Percentiles rank a stretch among this genome's conserved stretches.
phyloP scores from a whole-genome alignment of 2,329 filamentous ascomycete species.

The Cladosporium austrohemisphaericum region DNA sequence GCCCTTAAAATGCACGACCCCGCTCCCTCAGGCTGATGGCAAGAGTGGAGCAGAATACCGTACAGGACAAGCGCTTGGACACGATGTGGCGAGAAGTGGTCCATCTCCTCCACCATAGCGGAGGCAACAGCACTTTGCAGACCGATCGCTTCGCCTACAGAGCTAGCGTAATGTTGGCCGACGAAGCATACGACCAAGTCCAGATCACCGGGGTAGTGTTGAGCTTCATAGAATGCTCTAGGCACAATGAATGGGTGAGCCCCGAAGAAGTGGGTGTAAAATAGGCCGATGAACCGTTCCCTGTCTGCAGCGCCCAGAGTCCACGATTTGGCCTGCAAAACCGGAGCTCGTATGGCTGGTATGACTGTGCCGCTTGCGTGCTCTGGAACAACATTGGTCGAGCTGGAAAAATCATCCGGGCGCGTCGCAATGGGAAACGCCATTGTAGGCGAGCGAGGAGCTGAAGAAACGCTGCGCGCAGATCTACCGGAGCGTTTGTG shows the following conservation, averaged over 20 bases:
- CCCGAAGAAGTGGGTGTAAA: slow-evolving; percentile 54
- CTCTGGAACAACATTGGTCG: too few relatives aligned
- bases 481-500: too few relatives aligned
- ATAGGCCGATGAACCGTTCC: slow-evolving; percentile 47
- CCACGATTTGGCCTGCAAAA: not conserved
- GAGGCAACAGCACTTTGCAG: not conserved
- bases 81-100: slow-evolving; percentile 46
- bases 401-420: too few relatives aligned
- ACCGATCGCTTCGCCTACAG: slow-evolving; percentile 34
- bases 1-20: slow-evolving; percentile 64
- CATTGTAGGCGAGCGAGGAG: too few relatives aligned
- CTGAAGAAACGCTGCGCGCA: too few relatives aligned
- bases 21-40: slow-evolving; percentile 66
- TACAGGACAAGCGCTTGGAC: slow-evolving; percentile 77
- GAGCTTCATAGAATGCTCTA: slow-evolving; percentile 36
- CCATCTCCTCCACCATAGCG: not conserved
- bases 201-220: slow-evolving; percentile 46
- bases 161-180: slow-evolving; percentile 50
- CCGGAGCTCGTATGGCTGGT: too few relatives aligned
- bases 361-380: too few relatives aligned
- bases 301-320: slow-evolving; percentile 26
- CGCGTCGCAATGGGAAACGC: too few relatives aligned
- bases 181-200: slow-evolving; percentile 55
- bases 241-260: slow-evolving; percentile 57
- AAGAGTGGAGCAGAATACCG: slow-evolving; percentile 73